These are phyloP conservation scores for Yarrowia galli DNA, from an alignment of 1,139 yeast genomes.

Conservation along the genomic window DNA sequence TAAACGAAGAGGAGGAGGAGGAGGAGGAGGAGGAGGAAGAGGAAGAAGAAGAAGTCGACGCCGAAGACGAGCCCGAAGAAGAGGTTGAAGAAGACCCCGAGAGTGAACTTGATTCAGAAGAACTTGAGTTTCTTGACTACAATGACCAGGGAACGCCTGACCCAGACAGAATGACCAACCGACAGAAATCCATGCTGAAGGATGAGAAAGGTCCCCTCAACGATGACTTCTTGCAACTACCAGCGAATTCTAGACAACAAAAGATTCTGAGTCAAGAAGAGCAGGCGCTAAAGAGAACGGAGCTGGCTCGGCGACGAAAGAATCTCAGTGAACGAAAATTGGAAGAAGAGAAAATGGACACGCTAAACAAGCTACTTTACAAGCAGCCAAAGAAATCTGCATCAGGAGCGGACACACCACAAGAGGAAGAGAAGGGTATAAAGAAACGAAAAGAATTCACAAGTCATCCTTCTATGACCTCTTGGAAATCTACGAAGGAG, in stretches of 20 bases:
- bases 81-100: constrained; percentile 5
- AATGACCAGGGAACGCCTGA: constrained; percentile 28
- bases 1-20: constrained; percentile 1
- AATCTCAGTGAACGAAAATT: constrained; percentile 77
- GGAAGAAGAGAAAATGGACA: constrained; percentile 88
- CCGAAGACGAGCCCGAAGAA: constrained; percentile 12
- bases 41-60: not conserved
- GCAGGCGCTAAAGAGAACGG: constrained; percentile 75
- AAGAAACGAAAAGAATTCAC: constrained; percentile 16
- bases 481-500: constrained; percentile 53
- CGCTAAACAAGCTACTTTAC: constrained; percentile 77
- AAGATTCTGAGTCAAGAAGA: constrained; percentile 76
- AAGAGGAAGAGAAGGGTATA: constrained; percentile 18
- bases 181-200: constrained; percentile 28
- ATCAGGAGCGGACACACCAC: constrained; percentile 25
- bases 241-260: constrained; percentile 47
- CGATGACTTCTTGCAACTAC: constrained; percentile 40
- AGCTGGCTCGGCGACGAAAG: constrained; percentile 81
- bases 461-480: constrained; percentile 58
- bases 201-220: constrained; percentile 11
- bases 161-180: constrained; percentile 26
- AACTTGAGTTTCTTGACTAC: constrained; percentile 34
- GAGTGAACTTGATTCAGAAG: constrained; percentile 26
- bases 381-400: constrained; percentile 62
- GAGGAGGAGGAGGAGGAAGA: constrained; percentile 8